Base-by-base conservation (phyloP, 2,329 filamentous ascomycete species). In the Drechslera avenae region DNA sequence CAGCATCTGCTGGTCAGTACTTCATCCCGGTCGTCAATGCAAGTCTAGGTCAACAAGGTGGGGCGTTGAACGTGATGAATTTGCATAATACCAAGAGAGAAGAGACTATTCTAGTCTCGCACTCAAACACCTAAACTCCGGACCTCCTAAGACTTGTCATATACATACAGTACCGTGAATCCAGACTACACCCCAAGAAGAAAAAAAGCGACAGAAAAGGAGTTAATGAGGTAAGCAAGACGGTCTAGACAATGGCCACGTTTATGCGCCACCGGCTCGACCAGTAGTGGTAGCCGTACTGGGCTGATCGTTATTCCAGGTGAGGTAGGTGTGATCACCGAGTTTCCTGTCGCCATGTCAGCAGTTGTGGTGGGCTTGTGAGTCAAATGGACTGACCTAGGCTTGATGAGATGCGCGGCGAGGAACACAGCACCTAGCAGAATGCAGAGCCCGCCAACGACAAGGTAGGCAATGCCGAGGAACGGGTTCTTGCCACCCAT, bases 401-500 rank as follows among this genome's bases (percentile, higher is more conserved):
- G 94, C 72, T 89, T 92, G 75, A 99, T 86, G 58, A 97, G 81
- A 76, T 97, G 92, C 0, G 91, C 92, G 54, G 91, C 82, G 28
- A 93, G 92, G 76, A 99, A 99, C 46, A 97, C 72, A 19, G 85
- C 85, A 42, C 94, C 94, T 7, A 99, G 84, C 21, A 97, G 72
- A 63, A 99, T 88, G 77, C 94, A 99, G 52, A 97, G 82, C 39
- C 93, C 94, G 49, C 92, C 93, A 9, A 99, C 91, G 13, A 96
- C 91, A 21, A 97, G 82, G 75, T 97, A 99, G 31, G 92, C 91
- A 63, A 99, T 99, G 39, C 94, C 94, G 43, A 97, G 83, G 81
- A 97, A 97, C 19, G 90, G 88, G 73, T 99, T 99, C 68, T 89
- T 90, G 63, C 94, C 94, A 50, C 94, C 94, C 82, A 99, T 92